Conservation (phyloP, 371 early-diverging fungal species). For the Entomophthora muscae region DNA sequence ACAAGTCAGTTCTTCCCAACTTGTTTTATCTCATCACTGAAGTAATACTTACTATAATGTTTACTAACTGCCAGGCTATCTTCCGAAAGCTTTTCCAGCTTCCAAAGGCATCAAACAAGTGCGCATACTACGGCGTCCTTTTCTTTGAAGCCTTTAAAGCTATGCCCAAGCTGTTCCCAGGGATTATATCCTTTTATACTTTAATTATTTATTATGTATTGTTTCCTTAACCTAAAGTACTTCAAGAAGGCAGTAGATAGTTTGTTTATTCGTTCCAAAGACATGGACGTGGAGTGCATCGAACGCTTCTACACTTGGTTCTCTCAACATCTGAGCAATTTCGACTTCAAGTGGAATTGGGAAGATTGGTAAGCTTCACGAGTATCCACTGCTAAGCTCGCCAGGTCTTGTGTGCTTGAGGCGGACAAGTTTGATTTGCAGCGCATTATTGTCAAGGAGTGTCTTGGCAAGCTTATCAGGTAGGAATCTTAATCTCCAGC, state of each 20-base stretch:
- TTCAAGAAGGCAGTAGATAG: conserved; percentile 26
- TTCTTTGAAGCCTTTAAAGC: conserved; percentile 66
- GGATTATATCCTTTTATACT: conserved; percentile 25
- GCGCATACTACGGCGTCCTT: conserved; percentile 63
- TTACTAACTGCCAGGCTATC: neutral
- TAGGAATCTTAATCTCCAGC: too few relatives aligned
- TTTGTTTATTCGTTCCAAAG: conserved; percentile 38
- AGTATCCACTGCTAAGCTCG: neutral
- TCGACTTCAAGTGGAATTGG: conserved; percentile 86
- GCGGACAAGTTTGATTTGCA: conserved; percentile 27
- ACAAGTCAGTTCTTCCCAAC: neutral
- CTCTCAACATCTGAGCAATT: conserved; percentile 80
- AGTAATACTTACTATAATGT: neutral
- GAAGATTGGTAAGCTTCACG: conserved; percentile 53
- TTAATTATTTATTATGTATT: neutral
- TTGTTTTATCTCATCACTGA: conserved; percentile 11
- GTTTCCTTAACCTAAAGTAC: conserved; percentile 2
- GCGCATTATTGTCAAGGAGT: conserved; percentile 55
- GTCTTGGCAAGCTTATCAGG: conserved; percentile 54
- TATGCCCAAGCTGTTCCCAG: conserved; percentile 40
- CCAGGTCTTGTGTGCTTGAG: conserved; percentile 23
- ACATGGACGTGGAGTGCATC: conserved; percentile 73
- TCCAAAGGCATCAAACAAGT: conserved; percentile 39
- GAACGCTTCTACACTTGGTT: conserved; percentile 70
- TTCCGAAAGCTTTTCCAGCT: conserved; percentile 50